phyloP scores from a whole-genome alignment of 371 early-diverging fungal species.

The Rhizopus delemar region DNA sequence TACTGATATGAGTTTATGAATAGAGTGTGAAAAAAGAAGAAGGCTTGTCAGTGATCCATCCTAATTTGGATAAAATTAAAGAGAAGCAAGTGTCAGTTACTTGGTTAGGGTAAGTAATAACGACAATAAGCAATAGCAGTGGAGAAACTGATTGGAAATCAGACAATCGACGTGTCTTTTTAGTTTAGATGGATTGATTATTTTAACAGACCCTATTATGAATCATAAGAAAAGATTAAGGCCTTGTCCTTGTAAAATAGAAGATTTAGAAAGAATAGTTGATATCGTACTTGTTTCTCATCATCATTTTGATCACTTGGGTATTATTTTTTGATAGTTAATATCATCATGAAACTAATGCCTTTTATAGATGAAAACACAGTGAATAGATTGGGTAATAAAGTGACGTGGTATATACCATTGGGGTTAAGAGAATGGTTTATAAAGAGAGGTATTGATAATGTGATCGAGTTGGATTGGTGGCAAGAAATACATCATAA shows the following conservation, averaged over 20 bases:
- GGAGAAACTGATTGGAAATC: background rate
- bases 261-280: slow-evolving; percentile 45
- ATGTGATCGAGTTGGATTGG: slow-evolving; percentile 68
- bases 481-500: slow-evolving; percentile 61
- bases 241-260: slow-evolving; percentile 50
- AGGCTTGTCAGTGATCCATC: slow-evolving; percentile 39
- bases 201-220: slow-evolving; percentile 64
- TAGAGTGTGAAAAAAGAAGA: slow-evolving; percentile 23
- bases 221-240: slow-evolving; percentile 50
- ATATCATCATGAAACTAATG: background rate
- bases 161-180: slow-evolving; percentile 66
- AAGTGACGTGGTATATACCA: slow-evolving; percentile 67
- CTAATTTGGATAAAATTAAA: slow-evolving; percentile 36
- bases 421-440: slow-evolving; percentile 62
- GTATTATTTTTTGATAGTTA: slow-evolving; percentile 18
- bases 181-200: slow-evolving; percentile 56
- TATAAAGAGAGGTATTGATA: slow-evolving; percentile 49
- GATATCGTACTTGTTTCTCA: slow-evolving; percentile 63
- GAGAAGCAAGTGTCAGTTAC: slow-evolving; percentile 27
- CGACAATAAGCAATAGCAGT: background rate
- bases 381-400: slow-evolving; percentile 49
- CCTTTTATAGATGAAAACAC: slow-evolving; percentile 43
- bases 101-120: slow-evolving; percentile 42
- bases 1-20: no score
- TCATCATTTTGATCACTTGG: slow-evolving; percentile 62